Evolutionary conservation across 139 green algal genomes (phyloP).

Genomic region (Ulvella scutata): DNA sequence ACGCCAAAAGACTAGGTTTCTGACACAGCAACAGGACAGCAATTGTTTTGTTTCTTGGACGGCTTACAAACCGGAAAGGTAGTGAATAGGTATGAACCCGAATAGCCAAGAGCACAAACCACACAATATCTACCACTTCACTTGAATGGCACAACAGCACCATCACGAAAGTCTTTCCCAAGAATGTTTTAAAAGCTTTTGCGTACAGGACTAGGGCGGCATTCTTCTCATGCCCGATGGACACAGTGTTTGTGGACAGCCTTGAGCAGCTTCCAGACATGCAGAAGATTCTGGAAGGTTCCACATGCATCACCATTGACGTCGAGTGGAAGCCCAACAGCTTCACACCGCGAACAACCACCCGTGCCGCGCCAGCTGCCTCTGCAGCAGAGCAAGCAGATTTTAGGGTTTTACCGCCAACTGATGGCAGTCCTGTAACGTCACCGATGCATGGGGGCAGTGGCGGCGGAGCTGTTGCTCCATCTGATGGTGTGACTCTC

Average conservation of each 20-base stretch:
- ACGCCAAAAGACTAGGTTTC: no score
- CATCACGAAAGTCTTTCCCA: no score
- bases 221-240: neutral
- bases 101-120: no score
- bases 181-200: no score
- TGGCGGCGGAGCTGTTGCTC: neutral
- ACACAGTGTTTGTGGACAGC: neutral
- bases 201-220: neutral
- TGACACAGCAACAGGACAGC: no score
- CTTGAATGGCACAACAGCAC: no score
- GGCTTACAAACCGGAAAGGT: no score
- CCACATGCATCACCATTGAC: neutral
- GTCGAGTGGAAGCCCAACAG: neutral
- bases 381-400: neutral
- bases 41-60: no score
- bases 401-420: neutral
- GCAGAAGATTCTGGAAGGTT: neutral
- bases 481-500: no score
- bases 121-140: no score
- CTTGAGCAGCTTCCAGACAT: neutral
- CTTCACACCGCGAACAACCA: neutral
- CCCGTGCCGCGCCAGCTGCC: neutral
- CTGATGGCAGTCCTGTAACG: neutral
- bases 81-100: no score
- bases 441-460: neutral